phyloP scores from a whole-genome alignment of 371 early-diverging fungal genomes.

The Nematocida ironsii region DNA sequence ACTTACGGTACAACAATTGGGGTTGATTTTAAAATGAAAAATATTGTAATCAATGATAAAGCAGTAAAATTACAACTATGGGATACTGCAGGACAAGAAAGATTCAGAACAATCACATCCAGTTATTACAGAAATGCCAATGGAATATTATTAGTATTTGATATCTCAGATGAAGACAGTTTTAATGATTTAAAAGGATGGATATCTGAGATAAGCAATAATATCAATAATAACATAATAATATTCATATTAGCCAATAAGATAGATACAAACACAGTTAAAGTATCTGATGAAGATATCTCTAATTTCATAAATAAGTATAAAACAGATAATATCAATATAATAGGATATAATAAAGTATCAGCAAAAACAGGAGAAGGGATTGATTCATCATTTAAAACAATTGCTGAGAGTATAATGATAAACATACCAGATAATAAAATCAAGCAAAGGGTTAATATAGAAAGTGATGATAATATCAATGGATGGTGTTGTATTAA shows the following conservation, averaged over 20 bases:
- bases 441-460: conserved; percentile 1
- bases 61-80: conserved; percentile 92
- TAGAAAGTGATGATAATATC: conserved; percentile 48
- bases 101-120: conserved; percentile 95
- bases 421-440: conserved; percentile 9
- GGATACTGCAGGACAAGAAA: conserved; percentile 99
- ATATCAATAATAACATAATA: conserved; percentile 86
- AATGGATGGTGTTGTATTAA: conserved; percentile 35
- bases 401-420: conserved; percentile 37
- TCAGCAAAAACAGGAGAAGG: conserved; percentile 53
- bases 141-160: conserved; percentile 96
- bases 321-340: conserved; percentile 12
- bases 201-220: conserved; percentile 93
- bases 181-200: conserved; percentile 93
- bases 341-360: conserved; percentile 45
- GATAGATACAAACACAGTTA: conserved; percentile 79
- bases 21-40: conserved; percentile 98
- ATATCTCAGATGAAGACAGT: conserved; percentile 90
- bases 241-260: conserved; percentile 97
- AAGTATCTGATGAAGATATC: conserved; percentile 72
- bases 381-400: conserved; percentile 12
- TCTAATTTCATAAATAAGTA: conserved; percentile 59
- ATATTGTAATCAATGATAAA: conserved; percentile 79
- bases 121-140: conserved; percentile 77
- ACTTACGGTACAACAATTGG: conserved; percentile 96